phyloP scores from a whole-genome alignment of 306 rosid genomes.

The apple (Malus domestica) region DNA sequence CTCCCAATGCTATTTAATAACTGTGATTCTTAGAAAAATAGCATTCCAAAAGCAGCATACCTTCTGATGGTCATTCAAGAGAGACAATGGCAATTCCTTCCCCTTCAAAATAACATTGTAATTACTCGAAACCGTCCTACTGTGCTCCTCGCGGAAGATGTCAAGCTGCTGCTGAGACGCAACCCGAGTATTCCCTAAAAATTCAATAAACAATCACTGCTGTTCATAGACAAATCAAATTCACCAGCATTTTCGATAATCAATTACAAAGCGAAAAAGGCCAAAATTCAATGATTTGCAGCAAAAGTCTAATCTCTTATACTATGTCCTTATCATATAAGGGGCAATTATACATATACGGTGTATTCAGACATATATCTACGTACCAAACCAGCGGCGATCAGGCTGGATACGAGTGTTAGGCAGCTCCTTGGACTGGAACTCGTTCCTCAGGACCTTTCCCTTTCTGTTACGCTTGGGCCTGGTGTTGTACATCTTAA shows the following conservation, averaged over 20 bases:
- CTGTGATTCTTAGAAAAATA: not conserved
- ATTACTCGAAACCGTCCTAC: conserved; percentile 13
- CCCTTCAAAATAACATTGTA: conserved; percentile 74
- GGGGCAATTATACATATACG: not conserved
- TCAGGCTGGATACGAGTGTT: conserved; percentile 81
- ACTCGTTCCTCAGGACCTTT: conserved; percentile 45
- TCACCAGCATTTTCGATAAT: not conserved
- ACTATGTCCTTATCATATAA: not conserved
- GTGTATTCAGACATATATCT: not conserved
- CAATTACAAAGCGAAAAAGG: not conserved
- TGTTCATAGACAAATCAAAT: not conserved
- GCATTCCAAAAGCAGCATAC: conserved; percentile 29
- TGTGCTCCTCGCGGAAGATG: conserved; percentile 61
- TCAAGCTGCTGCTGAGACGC: conserved; percentile 80
- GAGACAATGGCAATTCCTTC: conserved; percentile 70
- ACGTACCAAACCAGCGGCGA: conserved; percentile 79
- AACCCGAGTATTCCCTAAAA: conserved; percentile 64
- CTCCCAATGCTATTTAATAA: not conserved
- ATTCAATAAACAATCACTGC: conserved; percentile 4
- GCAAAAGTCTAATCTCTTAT: not conserved
- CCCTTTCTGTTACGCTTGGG: conserved; percentile 63
- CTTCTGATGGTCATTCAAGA: conserved; percentile 77
- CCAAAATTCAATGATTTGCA: not conserved
- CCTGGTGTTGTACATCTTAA: conserved; percentile 73
- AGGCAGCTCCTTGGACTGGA: conserved; percentile 70